Base-by-base conservation (phyloP, 1,139 yeast species). In the Casaregolazyma lundiana region DNA sequence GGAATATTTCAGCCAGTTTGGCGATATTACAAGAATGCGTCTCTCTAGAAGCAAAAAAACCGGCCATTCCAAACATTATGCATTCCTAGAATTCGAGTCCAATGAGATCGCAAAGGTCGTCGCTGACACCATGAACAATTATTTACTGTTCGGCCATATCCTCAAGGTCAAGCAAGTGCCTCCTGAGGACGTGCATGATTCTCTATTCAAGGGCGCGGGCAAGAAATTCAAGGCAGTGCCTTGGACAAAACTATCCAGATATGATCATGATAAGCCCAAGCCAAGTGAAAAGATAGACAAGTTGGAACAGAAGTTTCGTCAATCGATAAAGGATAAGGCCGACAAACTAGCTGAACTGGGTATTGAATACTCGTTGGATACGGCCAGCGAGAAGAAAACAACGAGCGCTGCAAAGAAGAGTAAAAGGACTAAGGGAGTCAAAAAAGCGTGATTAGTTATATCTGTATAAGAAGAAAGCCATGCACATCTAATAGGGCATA, bases 51-150 rank as follows among this genome's bases (percentile, higher is more conserved):
- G 87, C 72, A 89, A 85, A 65, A 85, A 83, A 65, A 82, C 95
- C 2, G 98, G 98, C 41, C 80, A 82, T 52, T 83, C 96, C 17
- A 90, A 89, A 70, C 97, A 90, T 67, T 94, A 82, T 66, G 98
- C 90, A 9, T 92, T 87, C 65, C 71, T 92, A 46, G 97, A 90
- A 68, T 92, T 92, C 61, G 78, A 76, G 43, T 75, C 80, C 50
- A 64, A 68, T 35, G 86, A 81, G 43, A 95, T 86, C 50, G 97
- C 97, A 44, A 76, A 80, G 56, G 75, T 89, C 51, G 98, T 96
- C 1, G 85, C 85, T 52, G 97, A 92, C 58, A 81, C 97, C 44
- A 92, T 92, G 98, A 83, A 92, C 69, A 92, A 92, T 68, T 92
- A 92, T 62, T 75, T 92, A 55, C 68, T 92, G 48, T 83, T 86